These are phyloP conservation scores for Epichloe typhina DNA, from an alignment of 2,329 filamentous ascomycete genomes.

Conservation along the genomic window DNA sequence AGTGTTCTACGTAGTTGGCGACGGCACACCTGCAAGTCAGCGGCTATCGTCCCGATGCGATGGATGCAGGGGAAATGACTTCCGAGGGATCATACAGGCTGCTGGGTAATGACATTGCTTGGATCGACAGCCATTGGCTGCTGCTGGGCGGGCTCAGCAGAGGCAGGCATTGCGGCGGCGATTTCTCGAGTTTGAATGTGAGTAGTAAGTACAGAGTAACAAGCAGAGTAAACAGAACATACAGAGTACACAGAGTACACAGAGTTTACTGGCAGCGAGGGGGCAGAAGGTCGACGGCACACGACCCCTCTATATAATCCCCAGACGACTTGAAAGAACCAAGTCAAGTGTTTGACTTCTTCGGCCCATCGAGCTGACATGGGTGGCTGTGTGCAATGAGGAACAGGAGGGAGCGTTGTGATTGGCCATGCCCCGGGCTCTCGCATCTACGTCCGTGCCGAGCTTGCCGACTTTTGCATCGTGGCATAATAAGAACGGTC, in stretches of 20 bases:
- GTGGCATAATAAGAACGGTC: no score
- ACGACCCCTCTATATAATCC: neutral
- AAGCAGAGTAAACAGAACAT: no score
- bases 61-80: neutral
- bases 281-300: neutral
- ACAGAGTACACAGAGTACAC: neutral
- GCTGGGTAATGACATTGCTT: neutral
- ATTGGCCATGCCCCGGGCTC: no score
- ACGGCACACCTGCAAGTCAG: neutral
- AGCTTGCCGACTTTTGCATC: no score
- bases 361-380: no score
- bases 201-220: neutral
- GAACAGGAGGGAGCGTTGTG: no score
- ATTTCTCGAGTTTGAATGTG: neutral
- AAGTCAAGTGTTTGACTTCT: neutral
- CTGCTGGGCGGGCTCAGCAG: neutral
- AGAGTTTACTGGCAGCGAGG: neutral
- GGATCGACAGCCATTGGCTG: neutral
- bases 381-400: neutral
- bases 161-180: neutral
- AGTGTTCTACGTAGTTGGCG: neutral
- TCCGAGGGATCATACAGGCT: neutral
- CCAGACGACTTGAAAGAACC: neutral
- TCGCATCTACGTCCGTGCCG: no score
- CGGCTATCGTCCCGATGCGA: neutral